Base-by-base conservation (phyloP, 352 stramenopile genomes). In the Globisporangium barbulae region DNA sequence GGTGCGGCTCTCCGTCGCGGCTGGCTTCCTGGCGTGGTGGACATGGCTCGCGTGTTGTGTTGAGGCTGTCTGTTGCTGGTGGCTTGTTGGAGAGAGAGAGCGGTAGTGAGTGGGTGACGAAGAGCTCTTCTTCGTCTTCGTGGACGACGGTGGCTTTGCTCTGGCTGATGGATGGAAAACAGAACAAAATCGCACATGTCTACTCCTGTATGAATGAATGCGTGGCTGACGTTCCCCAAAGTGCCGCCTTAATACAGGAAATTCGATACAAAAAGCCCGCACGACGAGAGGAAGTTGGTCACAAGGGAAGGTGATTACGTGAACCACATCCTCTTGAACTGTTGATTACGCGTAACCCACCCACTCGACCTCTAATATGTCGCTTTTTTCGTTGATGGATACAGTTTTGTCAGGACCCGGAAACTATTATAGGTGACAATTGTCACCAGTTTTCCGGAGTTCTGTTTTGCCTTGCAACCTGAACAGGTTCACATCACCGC, bases 1-100 rank as follows among this genome's bases (percentile, higher is more conserved):
- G 85, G 85, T 45, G 65, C n/a, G 1, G 56, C 57, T 63, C 57
- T 63, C 45, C 28, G n/a, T 44, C 57, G 28, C 35, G 7, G 35
- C 21, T 45, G 39, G 19, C 22, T 45, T n/a, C n/a, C 37, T 33
- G 49, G n/a, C 4, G 31, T 5, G 15, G 41, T 31, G 19, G 52
- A 58, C 52, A 58, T 58, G 31, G 21, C n/a, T 39, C 25, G n/a
- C 45, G 45, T 52, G 45, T 17, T 25, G 49, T 25, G 25, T 42
- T 25, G 6, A 25, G 25, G 15, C 50, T 21, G 50, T 25, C 7
- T 39, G 17, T 41, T 41, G 50, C 21, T 39, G 30, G 17, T 28
- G 42, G 19, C 37, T 42, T 42, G 37, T 42, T 10, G 42, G 48
- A 28, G 25, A 53, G 28, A 15, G 47, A 54, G 50, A 41, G 50